These are phyloP conservation scores for Penicillium angulare DNA, from an alignment of 495 filamentous ascomycete species.

Conservation along the genomic window DNA sequence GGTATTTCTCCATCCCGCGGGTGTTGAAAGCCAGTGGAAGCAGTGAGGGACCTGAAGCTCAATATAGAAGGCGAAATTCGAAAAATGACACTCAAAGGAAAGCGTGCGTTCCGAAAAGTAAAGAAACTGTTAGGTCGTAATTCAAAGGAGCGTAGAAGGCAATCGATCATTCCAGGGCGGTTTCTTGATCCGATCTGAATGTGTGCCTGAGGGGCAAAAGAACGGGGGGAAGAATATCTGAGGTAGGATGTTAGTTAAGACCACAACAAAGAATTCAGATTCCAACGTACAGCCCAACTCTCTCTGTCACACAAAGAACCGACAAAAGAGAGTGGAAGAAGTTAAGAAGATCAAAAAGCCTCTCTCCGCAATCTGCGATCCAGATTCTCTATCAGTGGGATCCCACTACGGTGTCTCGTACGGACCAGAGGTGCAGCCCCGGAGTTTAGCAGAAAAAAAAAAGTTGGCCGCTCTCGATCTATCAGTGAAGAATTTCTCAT, in stretches of 20 bases:
- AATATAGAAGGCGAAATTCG: not conserved
- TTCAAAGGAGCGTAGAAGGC: conserved; percentile 34
- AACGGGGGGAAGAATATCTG: conserved; percentile 11
- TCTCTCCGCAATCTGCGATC: conserved; percentile 32
- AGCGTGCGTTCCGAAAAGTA: conserved; percentile 3
- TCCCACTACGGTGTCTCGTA: conserved; percentile 33
- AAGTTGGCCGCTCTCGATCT: conserved; percentile 40
- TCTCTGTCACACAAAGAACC: conserved; percentile 20
- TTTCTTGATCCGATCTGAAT: conserved; percentile 12
- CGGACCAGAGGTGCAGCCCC: conserved; percentile 35
- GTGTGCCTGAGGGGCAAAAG: conserved; percentile 28
- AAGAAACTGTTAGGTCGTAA: conserved; percentile 1
- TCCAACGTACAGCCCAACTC: conserved; percentile 15
- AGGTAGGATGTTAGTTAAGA: conserved; percentile 1
- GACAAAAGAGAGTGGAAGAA: conserved; percentile 27
- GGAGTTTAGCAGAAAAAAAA: conserved; percentile 38
- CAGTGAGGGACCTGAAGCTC: conserved; percentile 40
- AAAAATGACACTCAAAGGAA: conserved; percentile 4
- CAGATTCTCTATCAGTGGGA: conserved; percentile 33
- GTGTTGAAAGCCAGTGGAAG: not conserved
- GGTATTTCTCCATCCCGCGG: conserved; percentile 44
- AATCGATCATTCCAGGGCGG: conserved; percentile 23
- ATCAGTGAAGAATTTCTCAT: conserved; percentile 1
- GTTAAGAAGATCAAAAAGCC: conserved; percentile 20
- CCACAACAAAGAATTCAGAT: not conserved